Conservation (phyloP, 2,329 filamentous ascomycete genomes). For the Periconia macrospinosa region DNA sequence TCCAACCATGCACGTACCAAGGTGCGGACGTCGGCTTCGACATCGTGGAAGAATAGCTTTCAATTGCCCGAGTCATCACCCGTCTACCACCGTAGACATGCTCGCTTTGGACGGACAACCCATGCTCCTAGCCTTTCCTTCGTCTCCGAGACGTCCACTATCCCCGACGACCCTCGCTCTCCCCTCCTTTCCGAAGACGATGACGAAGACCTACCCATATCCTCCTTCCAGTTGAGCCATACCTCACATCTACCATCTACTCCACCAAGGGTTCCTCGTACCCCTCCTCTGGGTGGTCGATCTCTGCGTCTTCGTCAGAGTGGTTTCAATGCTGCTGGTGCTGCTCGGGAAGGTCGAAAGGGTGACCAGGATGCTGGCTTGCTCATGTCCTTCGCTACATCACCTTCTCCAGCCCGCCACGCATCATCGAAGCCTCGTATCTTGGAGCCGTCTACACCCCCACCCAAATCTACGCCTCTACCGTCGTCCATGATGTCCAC, state of each 20-base stretch:
- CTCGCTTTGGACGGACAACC: constrained; percentile 67
- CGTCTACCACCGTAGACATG: constrained; percentile 73
- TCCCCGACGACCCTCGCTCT: constrained; percentile 64
- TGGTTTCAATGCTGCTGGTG: constrained; percentile 43
- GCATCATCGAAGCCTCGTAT: constrained; percentile 49
- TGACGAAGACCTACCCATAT: constrained; percentile 75
- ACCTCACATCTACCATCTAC: constrained; percentile 71
- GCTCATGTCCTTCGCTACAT: constrained; percentile 85
- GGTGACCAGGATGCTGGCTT: constrained; percentile 84
- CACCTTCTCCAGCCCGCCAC: constrained; percentile 79
- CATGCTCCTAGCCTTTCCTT: constrained; percentile 76
- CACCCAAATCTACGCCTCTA: constrained; percentile 58
- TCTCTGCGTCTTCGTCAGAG: constrained; percentile 45
- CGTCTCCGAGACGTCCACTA: constrained; percentile 70
- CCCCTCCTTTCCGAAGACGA: constrained; percentile 74
- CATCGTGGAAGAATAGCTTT: constrained; percentile 76
- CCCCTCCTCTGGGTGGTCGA: constrained; percentile 42
- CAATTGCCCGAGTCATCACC: constrained; percentile 85
- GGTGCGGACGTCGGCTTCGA: constrained; percentile 56
- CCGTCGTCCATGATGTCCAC: constrained; percentile 91
- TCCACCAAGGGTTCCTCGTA: constrained; percentile 62
- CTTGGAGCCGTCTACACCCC: constrained; percentile 58
- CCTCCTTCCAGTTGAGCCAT: constrained; percentile 66
- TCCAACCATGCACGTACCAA: constrained; percentile 70
- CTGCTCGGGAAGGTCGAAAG: constrained; percentile 55